Base-by-base conservation (phyloP, 192 early-diverging fungal genomes). In the Backusella mclennaniae region DNA sequence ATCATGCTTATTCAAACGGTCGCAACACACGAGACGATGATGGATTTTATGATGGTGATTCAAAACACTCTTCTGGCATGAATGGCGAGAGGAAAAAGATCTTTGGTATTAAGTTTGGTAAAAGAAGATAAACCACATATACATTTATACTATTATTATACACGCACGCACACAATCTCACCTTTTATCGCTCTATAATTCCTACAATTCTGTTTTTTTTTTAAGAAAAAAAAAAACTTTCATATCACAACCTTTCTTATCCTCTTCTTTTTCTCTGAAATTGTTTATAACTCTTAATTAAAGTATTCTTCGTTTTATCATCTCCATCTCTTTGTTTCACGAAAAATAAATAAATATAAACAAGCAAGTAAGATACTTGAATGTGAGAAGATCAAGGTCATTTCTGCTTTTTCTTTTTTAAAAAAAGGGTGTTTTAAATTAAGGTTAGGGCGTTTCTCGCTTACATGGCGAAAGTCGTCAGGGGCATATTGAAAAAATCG, bases 401-500 rank as follows among this genome's bases (percentile, higher is more conserved):
- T 21, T 56, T 56, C 52, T 21, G 38, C 19, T 23, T 17, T 56
- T n/a, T 56, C 6, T 56, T 23, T 56, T 23, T 21, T 23, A 56
- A n/a, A 56, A 7, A 56, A 23, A 53, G 49, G 95, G 92, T 97
- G 42, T 44, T 44, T 44, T 44, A 44, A 15, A 44, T 15, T 44
- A 44, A 14, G 14, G 42, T 44, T 44, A 99, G 89, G 95, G 92
- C 15, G 42, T 17, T 44, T 38, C 14, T 44, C 42, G 14, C 15
- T 44, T 11, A 39, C 38, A 39, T 39, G 0, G 9, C 38, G 11
- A 39, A 2, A 39, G 38, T 12, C 0, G 38, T 12, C 38, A 39
- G 38, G 38, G 8, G 1, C 11, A 39, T 39, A 39, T 39, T 39
- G 38, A 11, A 11, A 39, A 39, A 39, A 11, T 11, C 38, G 8